Evolutionary conservation across 1,139 yeast genomes (phyloP), one percentile per base, ranked within the genome.

Genomic region (Meyerozyma smithsonii): DNA sequence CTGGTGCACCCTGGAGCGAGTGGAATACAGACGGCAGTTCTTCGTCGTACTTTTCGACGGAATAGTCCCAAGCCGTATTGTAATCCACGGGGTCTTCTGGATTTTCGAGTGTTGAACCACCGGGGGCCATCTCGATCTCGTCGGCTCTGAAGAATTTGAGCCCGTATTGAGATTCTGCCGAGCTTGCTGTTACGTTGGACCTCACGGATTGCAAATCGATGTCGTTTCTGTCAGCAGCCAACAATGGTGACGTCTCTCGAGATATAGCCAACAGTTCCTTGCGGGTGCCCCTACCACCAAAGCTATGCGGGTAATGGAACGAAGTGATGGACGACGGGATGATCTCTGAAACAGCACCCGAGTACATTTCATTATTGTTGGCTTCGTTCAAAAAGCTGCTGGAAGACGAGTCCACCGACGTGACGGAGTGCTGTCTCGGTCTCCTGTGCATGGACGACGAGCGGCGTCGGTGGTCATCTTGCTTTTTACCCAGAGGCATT

Each of bases 321-420:
- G 95, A 79, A 1, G 95, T 79, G 48, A 88, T 84, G 1, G 97
- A 86, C 18, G 95, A 84, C 1, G 98, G 97, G 34, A 90, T 81
- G 30, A 87, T 79, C 52, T 86, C 96, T 5, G 90, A 80, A 0
- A 88, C 87, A 1, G 95, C 96, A 32, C 97, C 97, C 4, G 95
- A 83, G 61, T 77, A 90, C 66, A 88, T 82, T 59, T 90, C 97
- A 36, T 74, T 63, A 46, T 66, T 75, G 49, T 76, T 75, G 17
- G 69, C 79, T 40, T 76, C 80, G 19, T 60, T 53, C 35, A 62
- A 51, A 37, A 58, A 61, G 10, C 46, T 44, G 36, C 59, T 50
- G 4, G 46, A 39, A 10, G 61, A 46, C 4, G 74, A 65, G 35
- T 59, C 68, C 20, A 60, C 46, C 0, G 80, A 73, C 1, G 65